phyloP scores from a whole-genome alignment of 805 yeast species.

The Blastobotrys chiropterorum region DNA sequence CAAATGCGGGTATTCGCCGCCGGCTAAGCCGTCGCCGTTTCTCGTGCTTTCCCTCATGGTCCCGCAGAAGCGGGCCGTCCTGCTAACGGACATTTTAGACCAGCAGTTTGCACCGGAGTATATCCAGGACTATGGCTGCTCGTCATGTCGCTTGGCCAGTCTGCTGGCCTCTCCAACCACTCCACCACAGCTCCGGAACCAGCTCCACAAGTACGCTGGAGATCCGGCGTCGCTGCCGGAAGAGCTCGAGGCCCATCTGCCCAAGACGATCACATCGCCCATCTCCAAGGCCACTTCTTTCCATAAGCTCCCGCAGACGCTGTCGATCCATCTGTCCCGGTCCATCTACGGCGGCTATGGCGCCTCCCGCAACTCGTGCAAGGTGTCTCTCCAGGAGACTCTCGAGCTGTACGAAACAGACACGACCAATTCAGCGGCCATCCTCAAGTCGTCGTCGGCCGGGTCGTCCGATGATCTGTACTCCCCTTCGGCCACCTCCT shows the following conservation, averaged over 20 bases:
- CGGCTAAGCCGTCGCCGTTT: slow-evolving; percentile 53
- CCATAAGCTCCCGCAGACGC: slow-evolving; percentile 59
- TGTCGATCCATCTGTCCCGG: slow-evolving; percentile 80
- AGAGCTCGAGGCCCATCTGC: slow-evolving; percentile 31
- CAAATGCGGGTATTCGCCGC: slow-evolving; percentile 56
- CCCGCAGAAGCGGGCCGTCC: slow-evolving; percentile 48
- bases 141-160: slow-evolving; percentile 51
- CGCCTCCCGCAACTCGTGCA: slow-evolving; percentile 68
- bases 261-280: slow-evolving; percentile 48
- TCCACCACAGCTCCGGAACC: slow-evolving; percentile 28
- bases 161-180: slow-evolving; percentile 9
- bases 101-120: slow-evolving; percentile 59
- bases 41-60: slow-evolving; percentile 68
- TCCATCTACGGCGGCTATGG: slow-evolving; percentile 67
- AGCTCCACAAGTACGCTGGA: slow-evolving; percentile 41
- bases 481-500: slow-evolving; percentile 3
- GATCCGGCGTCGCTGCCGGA: slow-evolving; percentile 42
- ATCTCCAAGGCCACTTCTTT: slow-evolving; percentile 62
- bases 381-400: slow-evolving; percentile 56
- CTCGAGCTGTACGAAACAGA: slow-evolving; percentile 34
- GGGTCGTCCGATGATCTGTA: too few species aligned
- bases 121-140: slow-evolving; percentile 70
- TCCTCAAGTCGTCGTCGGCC: not conserved
- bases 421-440: not conserved
- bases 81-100: slow-evolving; percentile 48